Evolutionary conservation across 768 basidiomycete species (phyloP).

Genomic region (Tulasnella sp.): DNA sequence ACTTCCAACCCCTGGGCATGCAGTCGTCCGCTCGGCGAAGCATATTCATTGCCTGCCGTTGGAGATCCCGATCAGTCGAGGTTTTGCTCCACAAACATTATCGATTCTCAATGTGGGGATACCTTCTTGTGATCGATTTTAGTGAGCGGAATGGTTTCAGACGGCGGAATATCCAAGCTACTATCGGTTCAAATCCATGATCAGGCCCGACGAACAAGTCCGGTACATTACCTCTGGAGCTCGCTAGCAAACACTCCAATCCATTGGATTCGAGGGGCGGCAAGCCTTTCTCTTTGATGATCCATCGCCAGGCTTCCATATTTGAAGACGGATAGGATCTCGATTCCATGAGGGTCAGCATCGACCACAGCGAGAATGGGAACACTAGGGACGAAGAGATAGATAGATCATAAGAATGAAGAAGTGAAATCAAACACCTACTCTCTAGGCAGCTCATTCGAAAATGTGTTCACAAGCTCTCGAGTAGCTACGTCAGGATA

Average conservation of each 20-base stretch:
- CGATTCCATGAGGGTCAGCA: constrained; percentile 86
- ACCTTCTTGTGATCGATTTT: constrained; percentile 74
- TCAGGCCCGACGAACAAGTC: neutral
- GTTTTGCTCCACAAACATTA: constrained; percentile 2
- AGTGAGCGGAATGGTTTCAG: constrained; percentile 67
- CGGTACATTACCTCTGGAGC: constrained; percentile 50
- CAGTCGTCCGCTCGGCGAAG: constrained; percentile 42
- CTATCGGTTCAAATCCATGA: neutral
- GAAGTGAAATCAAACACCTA: constrained; percentile 35
- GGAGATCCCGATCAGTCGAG: neutral
- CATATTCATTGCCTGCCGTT: constrained; percentile 57
- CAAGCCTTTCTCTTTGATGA: constrained; percentile 67
- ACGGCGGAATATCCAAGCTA: constrained; percentile 56
- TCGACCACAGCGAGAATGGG: constrained; percentile 81
- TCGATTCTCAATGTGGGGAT: constrained; percentile 17
- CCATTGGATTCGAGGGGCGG: constrained; percentile 69
- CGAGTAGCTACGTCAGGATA: constrained; percentile 93
- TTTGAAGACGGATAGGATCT: constrained; percentile 85
- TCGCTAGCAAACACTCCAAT: constrained; percentile 73
- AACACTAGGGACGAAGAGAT: constrained; percentile 45
- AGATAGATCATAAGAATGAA: neutral
- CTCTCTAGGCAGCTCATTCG: constrained; percentile 59
- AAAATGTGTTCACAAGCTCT: constrained; percentile 70
- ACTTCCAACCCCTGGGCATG: constrained; percentile 69
- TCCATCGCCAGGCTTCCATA: constrained; percentile 67